Evolutionary conservation across 441 rosid species (phyloP), one percentile per base, ranked within the genome.

Genomic region (Bruguiera hainesii): DNA sequence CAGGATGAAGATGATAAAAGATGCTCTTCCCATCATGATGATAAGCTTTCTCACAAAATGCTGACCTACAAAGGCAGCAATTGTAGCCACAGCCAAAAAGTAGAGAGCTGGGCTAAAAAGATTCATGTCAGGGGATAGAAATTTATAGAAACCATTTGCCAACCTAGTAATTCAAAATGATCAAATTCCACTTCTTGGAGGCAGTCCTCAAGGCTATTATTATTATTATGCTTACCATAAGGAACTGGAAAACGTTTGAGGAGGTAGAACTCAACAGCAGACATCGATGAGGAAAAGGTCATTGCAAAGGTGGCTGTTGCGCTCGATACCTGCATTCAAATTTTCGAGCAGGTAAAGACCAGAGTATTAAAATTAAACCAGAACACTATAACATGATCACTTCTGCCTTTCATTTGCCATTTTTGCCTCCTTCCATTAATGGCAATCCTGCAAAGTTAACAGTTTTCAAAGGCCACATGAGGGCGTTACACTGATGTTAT

Each of bases 291-390:
- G 8, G 93, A 84, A 72, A 85, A 88, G 26, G 79, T 70, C 89
- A 88, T 84, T 6, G 87, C 87, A 48, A 88, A 84, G 35, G 89
- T 84, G 58, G 93, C 78, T 15, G 93, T 88, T 46, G 93, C 93
- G 60, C 89, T 85, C 49, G 93, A 80, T 1, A 88, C 90, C 93
- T 88, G 81, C 66, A 55, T 3, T 29, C 23, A 75, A 67, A 26
- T 46, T n/a, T n/a, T 19, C 48, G 48, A 75, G 52, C 26, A 56
- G n/a, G 58, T 31, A 8, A 33, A 56, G 51, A 58, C 46, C 51
- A 56, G 13, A 52, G 19, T 37, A 18, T 29, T 57, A 7, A 28
- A 23, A 63, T 53, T 25, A 21, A 52, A 20, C n/a, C 6, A 7
- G 21, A 53, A 19, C 13, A 25, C 15, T 13, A 21, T 21, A 21